phyloP scores from a whole-genome alignment of 148 eudicot species.

The Vaccinium macrocarpon region DNA sequence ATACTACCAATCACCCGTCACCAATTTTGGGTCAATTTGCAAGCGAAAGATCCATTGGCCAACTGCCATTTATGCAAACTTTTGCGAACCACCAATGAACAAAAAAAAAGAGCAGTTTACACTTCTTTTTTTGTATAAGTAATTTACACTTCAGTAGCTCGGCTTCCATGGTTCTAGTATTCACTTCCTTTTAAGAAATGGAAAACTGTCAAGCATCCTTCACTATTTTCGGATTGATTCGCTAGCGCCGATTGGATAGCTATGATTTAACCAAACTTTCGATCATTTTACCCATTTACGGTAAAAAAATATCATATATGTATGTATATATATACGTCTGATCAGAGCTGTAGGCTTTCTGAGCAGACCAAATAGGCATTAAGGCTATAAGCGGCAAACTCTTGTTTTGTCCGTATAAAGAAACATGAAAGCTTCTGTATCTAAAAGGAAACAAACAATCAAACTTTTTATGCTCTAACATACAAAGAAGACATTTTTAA shows the following conservation, averaged over 20 bases:
- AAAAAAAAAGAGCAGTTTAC: too few species aligned
- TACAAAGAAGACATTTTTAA: not conserved
- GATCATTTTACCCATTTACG: not conserved
- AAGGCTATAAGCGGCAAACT: not conserved
- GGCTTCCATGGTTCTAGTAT: not conserved
- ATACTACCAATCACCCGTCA: not conserved
- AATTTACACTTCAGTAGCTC: not conserved
- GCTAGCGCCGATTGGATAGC: not conserved
- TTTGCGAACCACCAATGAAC: too few species aligned
- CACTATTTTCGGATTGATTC: not conserved
- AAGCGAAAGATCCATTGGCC: too few species aligned
- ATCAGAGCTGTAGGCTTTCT: not conserved
- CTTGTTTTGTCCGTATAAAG: not conserved
- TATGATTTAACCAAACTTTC: not conserved
- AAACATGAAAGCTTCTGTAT: not conserved
- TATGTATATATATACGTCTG: not conserved
- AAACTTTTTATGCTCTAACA: not conserved
- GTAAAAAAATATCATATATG: too few species aligned
- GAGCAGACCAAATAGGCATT: not conserved
- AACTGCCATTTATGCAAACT: too few species aligned
- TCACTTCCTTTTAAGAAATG: not conserved
- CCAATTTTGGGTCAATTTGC: not conserved
- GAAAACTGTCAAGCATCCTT: not conserved
- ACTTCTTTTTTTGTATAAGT: not conserved
- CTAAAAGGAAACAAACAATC: not conserved